These are phyloP conservation scores for Lanmaoa pseudosensibilis DNA, from an alignment of 768 basidiomycete genomes.

Conservation along the genomic window DNA sequence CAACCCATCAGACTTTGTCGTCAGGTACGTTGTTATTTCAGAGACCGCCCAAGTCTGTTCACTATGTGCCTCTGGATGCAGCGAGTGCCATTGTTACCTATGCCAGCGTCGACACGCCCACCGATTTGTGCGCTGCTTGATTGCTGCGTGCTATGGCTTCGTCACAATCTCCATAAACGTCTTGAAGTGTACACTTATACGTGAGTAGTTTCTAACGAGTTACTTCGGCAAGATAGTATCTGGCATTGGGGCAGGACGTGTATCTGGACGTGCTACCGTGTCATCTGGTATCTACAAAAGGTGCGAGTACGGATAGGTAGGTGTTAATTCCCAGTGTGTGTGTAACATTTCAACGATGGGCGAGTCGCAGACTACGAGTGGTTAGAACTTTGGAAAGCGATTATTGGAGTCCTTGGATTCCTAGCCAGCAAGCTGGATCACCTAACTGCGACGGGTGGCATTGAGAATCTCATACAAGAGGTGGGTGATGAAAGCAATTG, in stretches of 20 bases:
- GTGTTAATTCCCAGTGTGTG: slow-evolving; percentile 12
- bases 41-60: background rate
- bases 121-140: slow-evolving; percentile 63
- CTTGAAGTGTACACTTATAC: slow-evolving; percentile 57
- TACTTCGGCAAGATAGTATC: background rate
- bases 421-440: slow-evolving; percentile 53
- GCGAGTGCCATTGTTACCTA: slow-evolving; percentile 55
- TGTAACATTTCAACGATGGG: background rate
- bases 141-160: slow-evolving; percentile 67
- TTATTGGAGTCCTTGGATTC: slow-evolving; percentile 56
- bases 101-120: slow-evolving; percentile 39
- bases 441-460: slow-evolving; percentile 50
- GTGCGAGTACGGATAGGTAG: slow-evolving; percentile 54
- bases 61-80: slow-evolving; percentile 21
- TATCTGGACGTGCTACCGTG: slow-evolving; percentile 52
- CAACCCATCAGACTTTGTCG: slow-evolving; percentile 56
- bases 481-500: slow-evolving; percentile 34
- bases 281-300: slow-evolving; percentile 58
- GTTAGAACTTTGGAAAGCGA: slow-evolving; percentile 61
- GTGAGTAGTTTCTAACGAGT: slow-evolving; percentile 36
- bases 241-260: slow-evolving; percentile 44
- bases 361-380: slow-evolving; percentile 56
- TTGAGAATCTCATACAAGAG: slow-evolving; percentile 55
- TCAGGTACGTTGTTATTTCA: slow-evolving; percentile 44
- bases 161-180: slow-evolving; percentile 66